Conservation (phyloP, 2,329 filamentous ascomycete species). For the Curvularia hawaiiensis region DNA sequence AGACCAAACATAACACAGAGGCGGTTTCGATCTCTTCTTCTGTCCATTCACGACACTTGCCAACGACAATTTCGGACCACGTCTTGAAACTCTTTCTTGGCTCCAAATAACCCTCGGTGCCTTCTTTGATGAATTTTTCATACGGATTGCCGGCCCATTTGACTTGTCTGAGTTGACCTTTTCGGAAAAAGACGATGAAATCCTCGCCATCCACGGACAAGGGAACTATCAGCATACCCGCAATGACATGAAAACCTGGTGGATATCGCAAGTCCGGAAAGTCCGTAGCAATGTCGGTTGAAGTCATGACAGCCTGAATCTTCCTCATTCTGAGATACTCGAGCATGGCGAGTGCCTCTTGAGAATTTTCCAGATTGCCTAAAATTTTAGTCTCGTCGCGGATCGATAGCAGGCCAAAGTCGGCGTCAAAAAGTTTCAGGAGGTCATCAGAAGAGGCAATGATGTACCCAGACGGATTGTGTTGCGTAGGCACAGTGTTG, state of each 20-base stretch:
- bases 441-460: conserved; percentile 87
- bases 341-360: conserved; percentile 82
- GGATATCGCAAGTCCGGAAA: conserved; percentile 82
- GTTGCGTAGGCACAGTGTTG: conserved; percentile 79
- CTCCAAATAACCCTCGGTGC: conserved; percentile 75
- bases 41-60: conserved; percentile 85
- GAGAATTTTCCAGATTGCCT: conserved; percentile 73
- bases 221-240: conserved; percentile 81
- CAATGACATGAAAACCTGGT: conserved; percentile 78
- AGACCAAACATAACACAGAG: conserved; percentile 84
- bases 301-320: conserved; percentile 76
- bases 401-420: conserved; percentile 85
- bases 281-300: conserved; percentile 75
- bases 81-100: conserved; percentile 79
- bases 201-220: conserved; percentile 76
- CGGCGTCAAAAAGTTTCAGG: conserved; percentile 81
- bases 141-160: conserved; percentile 90
- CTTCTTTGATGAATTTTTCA: conserved; percentile 74
- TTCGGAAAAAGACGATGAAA: conserved; percentile 92
- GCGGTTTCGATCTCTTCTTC: conserved; percentile 90
- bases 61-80: conserved; percentile 81
- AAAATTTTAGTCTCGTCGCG: conserved; percentile 87
- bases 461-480: conserved; percentile 87
- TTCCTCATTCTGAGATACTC: conserved; percentile 81
- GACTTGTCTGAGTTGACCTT: conserved; percentile 73